Evolutionary conservation across 139 green algal genomes (phyloP).

Genomic region (Parachlorella kessleri): DNA sequence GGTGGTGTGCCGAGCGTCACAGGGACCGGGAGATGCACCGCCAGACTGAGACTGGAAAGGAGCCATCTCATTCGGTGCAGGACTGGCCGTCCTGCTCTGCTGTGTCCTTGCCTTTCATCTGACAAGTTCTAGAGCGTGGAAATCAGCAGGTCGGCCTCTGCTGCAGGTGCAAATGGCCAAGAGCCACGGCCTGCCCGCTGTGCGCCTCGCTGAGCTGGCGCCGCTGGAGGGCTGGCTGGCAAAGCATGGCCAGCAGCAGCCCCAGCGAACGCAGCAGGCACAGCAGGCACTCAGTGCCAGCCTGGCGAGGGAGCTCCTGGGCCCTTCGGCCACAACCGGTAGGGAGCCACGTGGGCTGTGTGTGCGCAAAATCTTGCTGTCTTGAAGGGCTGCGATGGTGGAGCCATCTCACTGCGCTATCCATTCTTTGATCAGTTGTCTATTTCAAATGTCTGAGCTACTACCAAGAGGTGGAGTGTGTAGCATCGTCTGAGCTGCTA

Average conservation of each 20-base stretch:
- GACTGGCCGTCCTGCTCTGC: too few relatives aligned
- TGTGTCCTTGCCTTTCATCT: too few relatives aligned
- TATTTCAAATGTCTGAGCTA: background rate
- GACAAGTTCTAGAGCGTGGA: too few relatives aligned
- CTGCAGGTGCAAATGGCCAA: conserved; percentile 43
- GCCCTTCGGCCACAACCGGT: conserved; percentile 2
- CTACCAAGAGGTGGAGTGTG: background rate
- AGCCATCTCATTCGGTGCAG: too few relatives aligned
- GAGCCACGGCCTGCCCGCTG: conserved; percentile 70
- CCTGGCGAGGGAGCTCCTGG: conserved; percentile 23
- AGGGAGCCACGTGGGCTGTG: too few relatives aligned
- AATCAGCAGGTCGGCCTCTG: background rate
- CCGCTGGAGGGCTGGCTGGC: too few relatives aligned
- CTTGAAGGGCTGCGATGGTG: background rate
- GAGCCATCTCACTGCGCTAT: background rate
- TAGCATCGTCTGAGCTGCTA: background rate
- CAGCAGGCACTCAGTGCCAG: conserved; percentile 1
- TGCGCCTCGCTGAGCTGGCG: conserved; percentile 35
- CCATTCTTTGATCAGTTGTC: background rate
- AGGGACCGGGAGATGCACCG: too few relatives aligned
- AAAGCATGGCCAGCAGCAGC: too few relatives aligned
- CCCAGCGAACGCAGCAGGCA: background rate
- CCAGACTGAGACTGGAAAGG: too few relatives aligned
- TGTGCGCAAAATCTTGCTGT: too few relatives aligned
- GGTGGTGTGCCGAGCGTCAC: too few relatives aligned